Evolutionary conservation across 2,329 filamentous ascomycete genomes (phyloP), one percentile per base, ranked within the genome.

Genomic region (Esteya vermicola): DNA sequence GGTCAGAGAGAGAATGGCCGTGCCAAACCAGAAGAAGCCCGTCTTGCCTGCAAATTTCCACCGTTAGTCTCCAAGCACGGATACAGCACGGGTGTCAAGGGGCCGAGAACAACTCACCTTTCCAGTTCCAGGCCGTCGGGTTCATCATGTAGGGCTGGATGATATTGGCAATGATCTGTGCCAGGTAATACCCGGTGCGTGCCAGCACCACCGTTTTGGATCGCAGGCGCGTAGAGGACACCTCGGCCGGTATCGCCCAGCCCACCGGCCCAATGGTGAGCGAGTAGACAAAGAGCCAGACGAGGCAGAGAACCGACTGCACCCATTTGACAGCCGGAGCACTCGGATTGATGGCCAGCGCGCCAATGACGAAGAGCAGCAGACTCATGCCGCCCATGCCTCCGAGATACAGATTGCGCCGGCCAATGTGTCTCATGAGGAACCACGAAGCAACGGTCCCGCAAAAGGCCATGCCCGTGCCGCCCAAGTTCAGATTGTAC

Each of bases 211-310:
- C 60, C 1, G 65, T 66, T 43, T 67, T 59, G 19, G 60, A 54
- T 25, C 62, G 57, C 10, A 70, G 61, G 9, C 65, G 61, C 3
- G 62, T 60, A 0, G 65, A 64, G 1, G 64, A 65, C 4, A 61
- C 62, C 46, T 71, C 67, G 2, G 65, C 55, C 6, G 65, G 67
- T 47, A 70, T 57, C 25, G 60, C 56, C 46, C 63, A 70, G 16
- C 59, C 57, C 13, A 67, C 55, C 4, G 66, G 66, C 0, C 67
- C 68, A 14, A 70, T 54, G 1, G 42, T 46, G 14, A 43, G 27
- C 22, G 38, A 40, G 35, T 36, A 44, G 31, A 23, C 14, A 13
- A 39, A 19, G 6, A 63, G 53, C 61, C 62, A 68, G 21, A 65
- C 55, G 14, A 68, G 36, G 33, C 56, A 59, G 8, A 66, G 53